These are phyloP conservation scores for Cystofilobasidium bisporidii DNA, from an alignment of 768 basidiomycete species.

Conservation along the genomic window DNA sequence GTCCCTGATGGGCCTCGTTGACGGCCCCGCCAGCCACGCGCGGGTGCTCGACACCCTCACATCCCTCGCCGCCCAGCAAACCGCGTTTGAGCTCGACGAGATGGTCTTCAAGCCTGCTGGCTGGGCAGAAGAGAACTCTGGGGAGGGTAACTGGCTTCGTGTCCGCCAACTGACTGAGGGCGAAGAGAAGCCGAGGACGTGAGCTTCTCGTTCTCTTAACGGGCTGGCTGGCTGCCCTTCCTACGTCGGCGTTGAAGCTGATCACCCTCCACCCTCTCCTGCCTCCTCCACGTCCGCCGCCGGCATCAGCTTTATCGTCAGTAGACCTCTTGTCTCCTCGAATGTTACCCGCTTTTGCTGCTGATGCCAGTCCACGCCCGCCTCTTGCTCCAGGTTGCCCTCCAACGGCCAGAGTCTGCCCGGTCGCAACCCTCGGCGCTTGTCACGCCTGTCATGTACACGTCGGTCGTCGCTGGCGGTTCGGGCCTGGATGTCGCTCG, in stretches of 20 bases:
- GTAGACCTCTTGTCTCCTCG: background rate
- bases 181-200: background rate
- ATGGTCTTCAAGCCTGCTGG: background rate
- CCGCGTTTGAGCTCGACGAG: slow-evolving; percentile 1
- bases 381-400: background rate
- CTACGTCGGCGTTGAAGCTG: background rate
- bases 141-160: slow-evolving; percentile 3
- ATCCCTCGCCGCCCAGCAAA: background rate
- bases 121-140: background rate
- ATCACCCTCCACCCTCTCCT: too few relatives aligned
- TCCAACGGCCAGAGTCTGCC: slow-evolving; percentile 10
- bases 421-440: slow-evolving; percentile 1
- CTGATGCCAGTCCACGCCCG: background rate
- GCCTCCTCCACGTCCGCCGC: too few relatives aligned
- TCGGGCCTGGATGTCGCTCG: background rate
- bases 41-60: slow-evolving; percentile 4
- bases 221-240: background rate
- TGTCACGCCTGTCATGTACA: slow-evolving; percentile 15
- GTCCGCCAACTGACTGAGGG: background rate
- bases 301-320: slow-evolving; percentile 14
- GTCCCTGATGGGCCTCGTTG: slow-evolving; percentile 16
- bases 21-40: background rate
- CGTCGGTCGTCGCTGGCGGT: slow-evolving; percentile 8
- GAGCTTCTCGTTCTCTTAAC: background rate
- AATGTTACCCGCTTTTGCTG: too few relatives aligned